Conservation (phyloP, 2,329 filamentous ascomycete genomes). For the Cytospora piceae region DNA sequence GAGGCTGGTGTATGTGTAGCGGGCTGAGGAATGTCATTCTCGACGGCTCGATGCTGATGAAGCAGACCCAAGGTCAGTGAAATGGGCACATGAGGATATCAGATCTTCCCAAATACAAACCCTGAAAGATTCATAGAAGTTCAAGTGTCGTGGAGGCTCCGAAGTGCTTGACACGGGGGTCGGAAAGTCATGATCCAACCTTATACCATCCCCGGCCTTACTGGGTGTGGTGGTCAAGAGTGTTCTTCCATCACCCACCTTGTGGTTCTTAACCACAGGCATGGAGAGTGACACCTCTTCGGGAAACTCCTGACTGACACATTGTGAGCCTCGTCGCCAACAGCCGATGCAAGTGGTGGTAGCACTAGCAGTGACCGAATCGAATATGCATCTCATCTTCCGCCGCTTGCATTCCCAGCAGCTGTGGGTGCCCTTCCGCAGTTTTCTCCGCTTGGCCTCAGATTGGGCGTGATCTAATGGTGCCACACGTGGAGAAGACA, state of each 20-base stretch:
- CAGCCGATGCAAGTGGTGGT: conserved; percentile 38
- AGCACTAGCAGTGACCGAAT: conserved; percentile 27
- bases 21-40: background rate
- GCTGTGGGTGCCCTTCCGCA: conserved; percentile 33
- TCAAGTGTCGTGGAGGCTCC: background rate
- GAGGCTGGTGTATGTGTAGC: background rate
- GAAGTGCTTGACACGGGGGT: background rate
- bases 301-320: conserved; percentile 35
- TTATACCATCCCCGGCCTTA: conserved; percentile 13
- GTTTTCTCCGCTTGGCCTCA: background rate
- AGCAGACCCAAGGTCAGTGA: too few species aligned
- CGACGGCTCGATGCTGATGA: background rate
- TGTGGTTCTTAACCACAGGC: too few species aligned
- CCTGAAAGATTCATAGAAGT: background rate
- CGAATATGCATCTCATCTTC: conserved; percentile 40
- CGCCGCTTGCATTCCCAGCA: conserved; percentile 26
- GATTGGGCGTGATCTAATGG: background rate
- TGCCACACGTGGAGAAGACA: background rate
- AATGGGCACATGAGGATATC: too few species aligned
- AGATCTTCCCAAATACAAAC: background rate
- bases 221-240: too few species aligned
- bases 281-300: conserved; percentile 1
- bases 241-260: too few species aligned
- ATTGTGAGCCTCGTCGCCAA: conserved; percentile 35
- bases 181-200: background rate